These are phyloP conservation scores for Friedmanniomyces simplex DNA, from an alignment of 495 filamentous ascomycete species.

Conservation along the genomic window DNA sequence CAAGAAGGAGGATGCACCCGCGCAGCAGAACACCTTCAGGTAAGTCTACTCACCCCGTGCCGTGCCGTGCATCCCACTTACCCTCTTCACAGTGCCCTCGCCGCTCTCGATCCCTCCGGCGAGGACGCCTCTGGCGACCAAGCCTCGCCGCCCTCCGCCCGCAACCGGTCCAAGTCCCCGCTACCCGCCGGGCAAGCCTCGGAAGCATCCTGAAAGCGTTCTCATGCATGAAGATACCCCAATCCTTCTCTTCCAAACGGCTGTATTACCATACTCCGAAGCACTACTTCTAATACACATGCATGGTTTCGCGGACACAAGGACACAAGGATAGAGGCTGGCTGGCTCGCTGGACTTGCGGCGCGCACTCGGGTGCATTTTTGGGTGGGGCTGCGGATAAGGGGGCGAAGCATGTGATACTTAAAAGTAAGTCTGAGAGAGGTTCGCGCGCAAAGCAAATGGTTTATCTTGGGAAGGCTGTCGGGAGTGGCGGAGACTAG, in stretches of 20 bases:
- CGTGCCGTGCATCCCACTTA: conserved; percentile 2
- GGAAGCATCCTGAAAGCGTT: conserved; percentile 1
- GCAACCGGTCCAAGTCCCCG: conserved; percentile 18
- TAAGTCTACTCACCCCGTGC: conserved; percentile 32
- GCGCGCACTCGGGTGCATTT: not conserved
- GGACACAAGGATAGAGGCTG: not conserved
- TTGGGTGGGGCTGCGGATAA: not conserved
- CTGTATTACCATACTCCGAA: conserved; percentile 11
- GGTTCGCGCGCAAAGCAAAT: not conserved
- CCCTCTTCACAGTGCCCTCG: conserved; percentile 13
- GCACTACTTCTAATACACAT: conserved; percentile 11
- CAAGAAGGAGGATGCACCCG: conserved; percentile 51
- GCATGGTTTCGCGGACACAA: conserved; percentile 2
- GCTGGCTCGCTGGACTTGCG: not conserved
- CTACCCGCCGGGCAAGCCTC: conserved; percentile 4
- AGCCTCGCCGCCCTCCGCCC: conserved; percentile 14
- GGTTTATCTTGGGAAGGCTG: not conserved
- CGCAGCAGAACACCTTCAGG: conserved; percentile 83
- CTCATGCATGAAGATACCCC: conserved; percentile 6
- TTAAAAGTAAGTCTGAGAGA: not conserved
- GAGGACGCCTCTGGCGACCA: conserved; percentile 11
- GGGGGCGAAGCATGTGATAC: too few relatives aligned
- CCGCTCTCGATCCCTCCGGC: conserved; percentile 16
- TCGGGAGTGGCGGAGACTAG: not conserved
- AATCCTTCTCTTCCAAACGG: not conserved